Conservation (phyloP, 768 basidiomycete species). For the Collybia sordida region DNA sequence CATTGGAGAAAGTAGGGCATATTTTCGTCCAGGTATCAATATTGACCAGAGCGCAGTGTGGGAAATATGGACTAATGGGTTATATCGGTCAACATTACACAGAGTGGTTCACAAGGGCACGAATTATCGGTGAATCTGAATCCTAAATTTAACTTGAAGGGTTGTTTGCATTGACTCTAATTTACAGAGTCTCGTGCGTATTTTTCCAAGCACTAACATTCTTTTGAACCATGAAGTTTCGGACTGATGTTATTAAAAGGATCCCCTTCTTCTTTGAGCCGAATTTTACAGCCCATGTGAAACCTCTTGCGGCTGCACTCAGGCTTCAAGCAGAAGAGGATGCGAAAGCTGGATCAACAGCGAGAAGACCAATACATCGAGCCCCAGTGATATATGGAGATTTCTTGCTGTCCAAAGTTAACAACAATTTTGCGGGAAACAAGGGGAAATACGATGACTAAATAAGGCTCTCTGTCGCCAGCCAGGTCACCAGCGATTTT, state of each 20-base stretch:
- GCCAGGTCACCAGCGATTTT: too few relatives aligned
- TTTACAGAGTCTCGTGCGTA: conserved; percentile 68
- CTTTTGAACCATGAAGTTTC: not conserved
- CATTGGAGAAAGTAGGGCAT: conserved; percentile 79
- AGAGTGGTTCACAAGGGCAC: conserved; percentile 76
- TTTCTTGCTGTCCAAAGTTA: conserved; percentile 73
- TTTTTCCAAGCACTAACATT: not conserved
- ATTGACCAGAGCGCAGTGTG: conserved; percentile 56
- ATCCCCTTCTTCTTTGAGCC: conserved; percentile 96
- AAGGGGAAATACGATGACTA: conserved; percentile 36
- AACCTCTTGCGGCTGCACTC: conserved; percentile 61
- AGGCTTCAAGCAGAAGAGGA: conserved; percentile 35
- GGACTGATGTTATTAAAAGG: conserved; percentile 32
- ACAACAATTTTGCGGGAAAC: conserved; percentile 61
- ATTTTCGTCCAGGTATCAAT: not conserved
- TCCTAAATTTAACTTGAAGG: not conserved
- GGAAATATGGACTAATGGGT: conserved; percentile 87
- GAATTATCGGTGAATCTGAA: conserved; percentile 60
- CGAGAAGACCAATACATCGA: conserved; percentile 11
- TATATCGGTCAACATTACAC: conserved; percentile 87
- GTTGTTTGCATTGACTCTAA: not conserved
- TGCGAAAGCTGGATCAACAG: not conserved
- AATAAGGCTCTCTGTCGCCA: too few relatives aligned
- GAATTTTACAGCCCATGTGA: conserved; percentile 70
- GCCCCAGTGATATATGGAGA: conserved; percentile 72